Evolutionary conservation across 2,329 filamentous ascomycete species (phyloP), one percentile per base, ranked within the genome.

Genomic region (Aspergillus hortae): DNA sequence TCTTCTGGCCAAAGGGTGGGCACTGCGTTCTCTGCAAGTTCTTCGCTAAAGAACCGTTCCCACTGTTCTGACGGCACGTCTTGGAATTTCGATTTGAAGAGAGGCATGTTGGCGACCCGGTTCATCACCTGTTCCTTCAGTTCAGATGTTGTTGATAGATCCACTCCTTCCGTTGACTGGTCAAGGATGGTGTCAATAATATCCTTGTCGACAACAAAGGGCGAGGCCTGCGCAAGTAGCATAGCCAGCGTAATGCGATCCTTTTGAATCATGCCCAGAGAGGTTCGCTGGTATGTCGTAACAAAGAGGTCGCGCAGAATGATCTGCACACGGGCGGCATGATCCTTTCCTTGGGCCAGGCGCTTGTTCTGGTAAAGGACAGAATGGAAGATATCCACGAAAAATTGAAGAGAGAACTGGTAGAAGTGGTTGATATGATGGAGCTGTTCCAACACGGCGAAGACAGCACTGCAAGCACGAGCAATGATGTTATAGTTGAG

Each of bases 351-450:
- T 53, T 78, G 80, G 17, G 82, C 81, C 47, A 94, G 78, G 54
- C 84, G 85, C 64, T 87, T 86, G 71, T 95, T 95, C 53, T 84
- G 82, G 61, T 88, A 88, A 36, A 99, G 80, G 6, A 99, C 94
- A 5, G 88, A 85, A 68, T 95, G 89, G 82, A 99, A 99, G 62
- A 99, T 99, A 69, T 96, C 89, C 50, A 96, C 83, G 75, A 99
- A 99, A 75, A 96, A 99, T 72, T 96, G 92, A 54, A 99, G 81
- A 35, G 94, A 99, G 80, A 99, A 99, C 70, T 97, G 95, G 73
- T 99, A 99, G 75, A 97, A 97, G 78, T 97, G 94, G 71, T 99
- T 96, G 70, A 99, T 86, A 68, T 96, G 95, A 73, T 97, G 92
- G 52, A 99, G 83, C 71, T 99, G 92, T 75, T 99, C 95, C 55